A percentile compares a stretch with the other conserved stretches of the same genome.
These are phyloP conservation scores for Globisporangium sylvaticum DNA, from an alignment of 352 stramenopile genomes.

Conservation along the genomic window DNA sequence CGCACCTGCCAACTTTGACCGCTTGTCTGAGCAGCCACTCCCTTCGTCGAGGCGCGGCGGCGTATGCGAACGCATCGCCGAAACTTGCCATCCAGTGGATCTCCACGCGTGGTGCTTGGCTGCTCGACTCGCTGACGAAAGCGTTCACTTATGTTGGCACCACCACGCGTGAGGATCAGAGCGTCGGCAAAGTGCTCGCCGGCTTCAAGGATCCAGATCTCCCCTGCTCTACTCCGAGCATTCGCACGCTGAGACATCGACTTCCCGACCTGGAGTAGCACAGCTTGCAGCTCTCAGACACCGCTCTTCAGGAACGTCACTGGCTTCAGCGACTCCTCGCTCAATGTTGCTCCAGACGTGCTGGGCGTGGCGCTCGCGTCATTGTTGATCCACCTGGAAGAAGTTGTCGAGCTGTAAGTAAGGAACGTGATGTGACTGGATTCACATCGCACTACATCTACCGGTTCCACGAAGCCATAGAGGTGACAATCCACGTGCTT, in stretches of 20 bases:
- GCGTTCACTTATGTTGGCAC: conserved; percentile 7
- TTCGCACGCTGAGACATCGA: neutral
- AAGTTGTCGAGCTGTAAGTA: neutral
- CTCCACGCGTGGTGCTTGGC: conserved; percentile 10
- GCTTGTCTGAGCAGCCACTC: neutral
- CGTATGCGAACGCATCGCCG: neutral
- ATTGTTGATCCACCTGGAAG: neutral
- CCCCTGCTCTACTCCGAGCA: neutral
- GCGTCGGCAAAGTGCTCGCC: neutral
- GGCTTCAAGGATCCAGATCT: neutral
- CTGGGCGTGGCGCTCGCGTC: neutral
- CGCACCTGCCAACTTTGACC: neutral
- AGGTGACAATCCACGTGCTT: neutral
- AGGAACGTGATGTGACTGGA: neutral
- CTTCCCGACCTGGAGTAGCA: neutral
- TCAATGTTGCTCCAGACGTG: neutral
- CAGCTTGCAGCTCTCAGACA: neutral
- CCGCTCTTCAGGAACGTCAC: neutral
- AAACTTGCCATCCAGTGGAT: conserved; percentile 9
- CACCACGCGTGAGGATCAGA: conserved; percentile 5
- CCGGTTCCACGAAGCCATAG: neutral
- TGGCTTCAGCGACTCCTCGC: neutral
- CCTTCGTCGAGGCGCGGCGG: neutral
- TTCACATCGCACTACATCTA: neutral
- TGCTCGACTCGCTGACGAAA: conserved; percentile 9